phyloP scores from a whole-genome alignment of 345 rosid species.

The Populus pruinosa region DNA sequence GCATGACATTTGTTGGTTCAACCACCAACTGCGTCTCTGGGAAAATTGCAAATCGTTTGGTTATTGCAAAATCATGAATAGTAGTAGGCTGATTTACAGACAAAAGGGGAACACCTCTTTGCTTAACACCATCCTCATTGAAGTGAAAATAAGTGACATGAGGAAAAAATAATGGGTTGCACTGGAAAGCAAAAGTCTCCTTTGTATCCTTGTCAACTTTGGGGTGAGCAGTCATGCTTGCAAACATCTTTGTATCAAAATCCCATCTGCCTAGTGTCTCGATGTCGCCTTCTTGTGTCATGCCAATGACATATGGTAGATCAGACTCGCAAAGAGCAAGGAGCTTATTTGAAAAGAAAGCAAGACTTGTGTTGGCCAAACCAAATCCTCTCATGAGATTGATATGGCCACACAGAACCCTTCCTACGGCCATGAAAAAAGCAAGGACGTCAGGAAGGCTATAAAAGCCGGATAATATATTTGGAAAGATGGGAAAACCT shows the following conservation, averaged over 20 bases:
- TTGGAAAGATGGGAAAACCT: constrained; percentile 16
- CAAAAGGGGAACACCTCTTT: background rate
- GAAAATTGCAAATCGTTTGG: background rate
- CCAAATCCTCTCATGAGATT: constrained; percentile 17
- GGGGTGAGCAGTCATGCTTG: constrained; percentile 30
- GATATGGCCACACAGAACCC: constrained; percentile 10
- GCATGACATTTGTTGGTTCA: background rate
- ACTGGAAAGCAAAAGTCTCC: constrained; percentile 22
- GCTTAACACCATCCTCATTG: background rate
- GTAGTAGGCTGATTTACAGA: background rate
- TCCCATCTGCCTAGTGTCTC: constrained; percentile 21
- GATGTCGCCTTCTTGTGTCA: constrained; percentile 16
- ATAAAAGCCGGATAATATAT: constrained; percentile 10
- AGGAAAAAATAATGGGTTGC: background rate
- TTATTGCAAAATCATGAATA: background rate
- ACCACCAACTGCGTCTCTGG: background rate
- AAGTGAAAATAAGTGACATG: background rate
- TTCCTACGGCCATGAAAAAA: background rate
- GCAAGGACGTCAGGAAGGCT: background rate
- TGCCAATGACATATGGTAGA: constrained; percentile 10
- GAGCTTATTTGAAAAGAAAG: constrained; percentile 7
- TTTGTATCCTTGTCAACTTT: constrained; percentile 13
- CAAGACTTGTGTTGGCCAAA: constrained; percentile 20
- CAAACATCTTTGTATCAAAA: constrained; percentile 4
- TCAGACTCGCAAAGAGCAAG: constrained; percentile 22